Base-by-base conservation (phyloP, 495 filamentous ascomycete genomes). In the Trypethelium eluteriae region DNA sequence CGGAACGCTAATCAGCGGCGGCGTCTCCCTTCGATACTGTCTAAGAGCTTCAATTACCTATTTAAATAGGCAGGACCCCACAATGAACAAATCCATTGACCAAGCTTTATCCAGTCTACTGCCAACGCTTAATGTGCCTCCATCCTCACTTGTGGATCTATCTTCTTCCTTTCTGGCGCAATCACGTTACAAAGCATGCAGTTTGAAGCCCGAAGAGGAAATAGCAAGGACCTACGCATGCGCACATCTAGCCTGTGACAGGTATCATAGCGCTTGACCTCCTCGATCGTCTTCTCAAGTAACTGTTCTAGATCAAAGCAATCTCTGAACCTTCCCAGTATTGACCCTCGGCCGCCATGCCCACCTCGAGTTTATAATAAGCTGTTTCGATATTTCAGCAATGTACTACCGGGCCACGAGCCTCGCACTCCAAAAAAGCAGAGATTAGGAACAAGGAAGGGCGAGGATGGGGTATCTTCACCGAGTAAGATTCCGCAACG, bases 191-290 rank as follows among this genome's bases (percentile, higher is more conserved):
- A 88, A 86, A 38, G 91, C 93, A 38, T 85, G 84, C 70, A 89
- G 82, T 25, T 78, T 98, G 11, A 96, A 92, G 71, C 82, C 87
- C 7, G 90, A 94, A 65, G 93, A 98, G 76, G 93, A 98, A 74
- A 86, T 92, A 68, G 90, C 89, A 18, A 84, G 93, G 6, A 83
- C 86, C 10, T 96, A 94, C 76, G 91, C 90, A 10, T 98, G 95
- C 74, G 89, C 92, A 1, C 88, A 98, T 75, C 84, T 98, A 41
- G 94, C 94, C 47, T 97, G 93, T 77, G 89, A 92, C 76, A 84
- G 91, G 89, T 89, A 74, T 38, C 25, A 25, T 25, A 25, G 25
- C 25, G 25, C 25, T 25, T 25, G 25, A 25, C 25, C 25, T 25
- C 25, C 25, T 25, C 25, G 25, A 25, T 25, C 25, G 25, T 25